Conservation (phyloP, 164 flowering plant species). For the Sedum album region DNA sequence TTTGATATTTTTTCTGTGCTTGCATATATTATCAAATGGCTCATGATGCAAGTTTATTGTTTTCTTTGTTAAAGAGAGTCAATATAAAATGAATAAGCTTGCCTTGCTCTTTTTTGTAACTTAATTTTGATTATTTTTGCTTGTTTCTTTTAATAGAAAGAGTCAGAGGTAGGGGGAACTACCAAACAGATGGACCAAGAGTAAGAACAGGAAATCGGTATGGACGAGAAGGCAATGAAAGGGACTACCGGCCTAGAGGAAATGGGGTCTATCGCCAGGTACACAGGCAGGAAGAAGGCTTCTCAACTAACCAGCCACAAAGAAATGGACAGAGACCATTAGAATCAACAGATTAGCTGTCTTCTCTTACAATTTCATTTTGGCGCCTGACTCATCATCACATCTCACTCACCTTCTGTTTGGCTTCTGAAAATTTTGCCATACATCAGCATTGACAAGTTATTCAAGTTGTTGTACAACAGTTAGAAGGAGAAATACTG, state of each 20-base stretch:
- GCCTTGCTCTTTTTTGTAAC: background rate
- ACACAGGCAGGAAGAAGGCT: background rate
- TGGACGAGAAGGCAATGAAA: constrained; percentile 28
- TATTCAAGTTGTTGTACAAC: background rate
- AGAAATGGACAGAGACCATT: constrained; percentile 5
- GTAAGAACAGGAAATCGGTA: constrained; percentile 32
- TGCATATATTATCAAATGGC: background rate
- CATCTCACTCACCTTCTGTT: background rate
- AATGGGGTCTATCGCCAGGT: constrained; percentile 21
- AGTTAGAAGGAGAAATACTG: background rate
- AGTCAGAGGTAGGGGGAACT: constrained; percentile 36
- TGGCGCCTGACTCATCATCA: background rate
- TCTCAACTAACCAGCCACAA: background rate
- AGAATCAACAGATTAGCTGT: background rate
- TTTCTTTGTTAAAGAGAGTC: background rate
- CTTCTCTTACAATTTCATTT: background rate
- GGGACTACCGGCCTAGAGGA: constrained; percentile 26
- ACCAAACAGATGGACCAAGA: constrained; percentile 28
- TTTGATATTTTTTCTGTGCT: background rate
- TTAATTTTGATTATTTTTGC: background rate
- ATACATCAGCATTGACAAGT: background rate
- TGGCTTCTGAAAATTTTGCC: background rate
- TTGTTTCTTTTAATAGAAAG: constrained; percentile 33
- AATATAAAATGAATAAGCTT: no score
- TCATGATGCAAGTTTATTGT: background rate